Evolutionary conservation across 768 basidiomycete species (phyloP), one percentile per base, ranked within the genome.

Genomic region (Phylloporus rhodoxanthus): DNA sequence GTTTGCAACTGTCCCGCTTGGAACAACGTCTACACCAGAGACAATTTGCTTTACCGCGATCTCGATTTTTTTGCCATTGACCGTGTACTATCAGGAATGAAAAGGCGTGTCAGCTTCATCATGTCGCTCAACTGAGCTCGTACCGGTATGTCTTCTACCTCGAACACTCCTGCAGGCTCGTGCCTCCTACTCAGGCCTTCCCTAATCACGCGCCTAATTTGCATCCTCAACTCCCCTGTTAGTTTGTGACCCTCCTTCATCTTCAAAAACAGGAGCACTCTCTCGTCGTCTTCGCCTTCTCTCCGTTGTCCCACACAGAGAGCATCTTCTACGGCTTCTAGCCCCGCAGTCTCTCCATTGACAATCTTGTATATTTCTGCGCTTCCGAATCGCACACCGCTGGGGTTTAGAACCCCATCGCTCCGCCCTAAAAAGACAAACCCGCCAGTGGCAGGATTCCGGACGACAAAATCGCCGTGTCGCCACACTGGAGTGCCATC

Each of bases 321-420:
- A 8, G 75, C 77, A 57, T 91, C 88, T 46, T 85, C 81, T 17
- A 91, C 59, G 10, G 61, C 67, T 14, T 65, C 57, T 50, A 87
- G 83, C 44, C 75, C 69, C 36, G 84, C 79, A 9, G 23, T 51
- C 29, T 56, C 45, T 36, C 52, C 32, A 25, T 55, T 48, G 50
- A 90, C 67, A 9, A 87, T 78, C 6, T 78, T 71, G 57, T 91
- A 91, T n/a, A 91, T 85, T 65, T 91, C 89, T 7, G 75, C 81
- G 1, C 86, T 87, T 33, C 88, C 88, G 59, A 91, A 91, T 3
- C 89, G 79, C 45, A 91, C 81, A 5, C 88, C 88, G 26, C 81
- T 82, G 4, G 88, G 88, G 54, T 91, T 91, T 26, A 86, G 71
- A 14, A 86, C 86, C 14, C 81, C 83, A 52, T 86, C 83, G 55